A percentile compares a stretch with the other conserved stretches of the same genome.
Evolutionary conservation across 305 asterid genomes (phyloP).

Genomic region (Fraxinus sp.): DNA sequence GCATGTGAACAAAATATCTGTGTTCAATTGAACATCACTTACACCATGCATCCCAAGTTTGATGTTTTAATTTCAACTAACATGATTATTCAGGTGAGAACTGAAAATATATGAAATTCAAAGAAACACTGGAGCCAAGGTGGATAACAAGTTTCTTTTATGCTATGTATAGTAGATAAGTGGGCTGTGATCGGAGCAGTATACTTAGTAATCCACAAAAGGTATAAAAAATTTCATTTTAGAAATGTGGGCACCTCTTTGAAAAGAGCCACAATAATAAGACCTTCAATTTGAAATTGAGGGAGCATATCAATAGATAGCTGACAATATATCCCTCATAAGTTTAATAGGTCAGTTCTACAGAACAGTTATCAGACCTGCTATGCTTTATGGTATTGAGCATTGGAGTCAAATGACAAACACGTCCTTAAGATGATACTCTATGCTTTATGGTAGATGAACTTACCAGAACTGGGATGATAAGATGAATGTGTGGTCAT

Average conservation of each 20-base stretch:
- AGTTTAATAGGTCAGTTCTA: background rate
- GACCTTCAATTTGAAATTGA: background rate
- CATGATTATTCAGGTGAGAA: constrained; percentile 1
- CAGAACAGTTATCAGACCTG: background rate
- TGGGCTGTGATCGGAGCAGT: background rate
- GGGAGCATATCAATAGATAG: background rate
- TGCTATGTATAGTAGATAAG: background rate
- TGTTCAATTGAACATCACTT: constrained; percentile 7
- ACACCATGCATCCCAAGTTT: constrained; percentile 18
- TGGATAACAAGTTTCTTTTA: background rate
- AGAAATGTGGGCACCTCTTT: background rate
- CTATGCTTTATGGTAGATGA: background rate
- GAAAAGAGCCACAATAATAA: background rate
- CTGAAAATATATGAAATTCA: background rate
- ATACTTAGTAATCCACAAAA: background rate
- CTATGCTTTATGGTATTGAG: background rate
- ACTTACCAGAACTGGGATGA: background rate
- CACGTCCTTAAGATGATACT: background rate
- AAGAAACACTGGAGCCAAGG: background rate
- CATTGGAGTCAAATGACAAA: background rate
- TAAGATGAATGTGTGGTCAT: background rate
- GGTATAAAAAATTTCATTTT: background rate
- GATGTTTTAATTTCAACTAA: constrained; percentile 1
- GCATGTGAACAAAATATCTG: constrained; percentile 16
- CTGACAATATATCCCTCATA: background rate